Base-by-base conservation (phyloP, 345 rosid species). In the Citrus sp. region DNA sequence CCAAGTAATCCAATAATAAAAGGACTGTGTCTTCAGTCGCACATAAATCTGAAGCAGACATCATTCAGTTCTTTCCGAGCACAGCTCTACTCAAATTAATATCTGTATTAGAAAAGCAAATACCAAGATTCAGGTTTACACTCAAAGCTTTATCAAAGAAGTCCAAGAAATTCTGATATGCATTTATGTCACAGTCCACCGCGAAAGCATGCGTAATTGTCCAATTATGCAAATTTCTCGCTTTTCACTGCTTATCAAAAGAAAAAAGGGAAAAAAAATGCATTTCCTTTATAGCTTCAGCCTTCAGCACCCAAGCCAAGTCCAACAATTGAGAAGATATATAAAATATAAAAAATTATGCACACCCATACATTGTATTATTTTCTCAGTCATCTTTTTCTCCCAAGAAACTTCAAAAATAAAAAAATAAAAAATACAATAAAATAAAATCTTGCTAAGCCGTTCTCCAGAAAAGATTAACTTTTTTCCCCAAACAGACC, bases 21-120 rank as follows among this genome's bases (percentile, higher is more conserved):
- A 72, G 59, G 80, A 93, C 60, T 58, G 95, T 89, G 72, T 95
- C 98, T 78, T 93, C 97, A 2, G 89, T 84, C 5, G 90, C 88
- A 83, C 94, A 95, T 28, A 77, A 79, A 77, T 86, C 80, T 32
- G 78, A 80, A 3, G 60, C 65, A 73, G 74, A 80, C 89, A 87
- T 37, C 70, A 70, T 79, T 77, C 74, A 56, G 6, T 19, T 61
- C 59, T 68, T 58, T 62, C 42, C 54, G 35, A 35, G 71, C 0
- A 37, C 10, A 6, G 42, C 40, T 64, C 25, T 75, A 34, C 67
- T 37, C 73, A 69, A 77, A 34, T 16, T 35, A 18, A 32, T 18
- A 35, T 56, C 73, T 55, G 59, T 6, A 28, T 7, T 24, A 77
- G 59, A 60, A 60, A 49, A 42, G 30, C 61, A 56, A 78, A 27